Conservation (phyloP, 805 yeast genomes). For the Lipomyces spencermartinsiae region DNA sequence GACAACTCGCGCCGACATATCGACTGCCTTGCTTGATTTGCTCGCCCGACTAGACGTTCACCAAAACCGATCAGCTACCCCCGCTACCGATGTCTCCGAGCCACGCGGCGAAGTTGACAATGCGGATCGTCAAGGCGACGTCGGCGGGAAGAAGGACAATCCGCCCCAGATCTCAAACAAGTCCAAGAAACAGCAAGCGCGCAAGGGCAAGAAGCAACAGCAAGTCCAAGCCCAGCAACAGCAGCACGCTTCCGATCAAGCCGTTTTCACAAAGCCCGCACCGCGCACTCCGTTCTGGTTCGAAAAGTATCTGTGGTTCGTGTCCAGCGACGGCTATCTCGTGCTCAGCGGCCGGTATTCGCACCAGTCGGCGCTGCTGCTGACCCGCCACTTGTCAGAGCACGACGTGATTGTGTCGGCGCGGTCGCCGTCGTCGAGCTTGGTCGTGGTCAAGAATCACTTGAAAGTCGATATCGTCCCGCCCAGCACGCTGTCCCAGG, state of each 20-base stretch:
- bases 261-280: neutral
- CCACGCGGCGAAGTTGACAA: neutral
- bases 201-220: constrained; percentile 29
- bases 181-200: constrained; percentile 25
- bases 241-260: constrained; percentile 1
- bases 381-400: constrained; percentile 74
- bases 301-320: constrained; percentile 93
- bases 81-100: neutral
- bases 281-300: constrained; percentile 72
- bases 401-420: constrained; percentile 76
- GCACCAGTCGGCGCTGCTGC: constrained; percentile 78
- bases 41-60: constrained; percentile 26
- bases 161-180: constrained; percentile 18
- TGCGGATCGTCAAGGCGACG: neutral
- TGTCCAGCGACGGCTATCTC: constrained; percentile 86
- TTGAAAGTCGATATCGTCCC: constrained; percentile 65
- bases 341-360: constrained; percentile 87
- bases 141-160: neutral
- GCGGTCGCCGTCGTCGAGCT: constrained; percentile 74
- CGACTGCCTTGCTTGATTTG: constrained; percentile 28
- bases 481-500: constrained; percentile 86
- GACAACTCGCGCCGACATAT: constrained; percentile 34
- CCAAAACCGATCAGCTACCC: neutral
- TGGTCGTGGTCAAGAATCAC: constrained; percentile 83
- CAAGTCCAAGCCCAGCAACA: constrained; percentile 5